phyloP scores from a whole-genome alignment of 75 land plant genomes.

The Selaginella tamariscina region DNA sequence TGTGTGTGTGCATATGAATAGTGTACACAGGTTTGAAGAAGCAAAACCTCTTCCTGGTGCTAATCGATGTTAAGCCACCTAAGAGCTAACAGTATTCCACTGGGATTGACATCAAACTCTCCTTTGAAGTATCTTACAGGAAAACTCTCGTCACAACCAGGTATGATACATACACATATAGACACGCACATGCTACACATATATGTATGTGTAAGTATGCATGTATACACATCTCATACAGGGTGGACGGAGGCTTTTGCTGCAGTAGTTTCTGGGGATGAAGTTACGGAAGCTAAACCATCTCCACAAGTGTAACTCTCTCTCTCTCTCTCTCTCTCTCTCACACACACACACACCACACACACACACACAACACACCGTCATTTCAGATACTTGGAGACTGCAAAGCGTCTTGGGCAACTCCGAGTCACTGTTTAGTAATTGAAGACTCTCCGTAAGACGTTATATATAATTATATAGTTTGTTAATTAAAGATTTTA shows the following conservation, averaged over 20 bases:
- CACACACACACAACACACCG: too few relatives aligned
- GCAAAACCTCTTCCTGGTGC: conserved; percentile 80
- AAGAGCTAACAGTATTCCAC: conserved; percentile 38
- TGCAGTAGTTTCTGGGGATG: conserved; percentile 79
- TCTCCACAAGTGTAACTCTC: conserved; percentile 94
- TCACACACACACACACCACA: too few relatives aligned
- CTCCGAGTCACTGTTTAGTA: conserved; percentile 68
- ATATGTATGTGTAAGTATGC: too few relatives aligned
- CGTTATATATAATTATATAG: too few relatives aligned
- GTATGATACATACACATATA: too few relatives aligned
- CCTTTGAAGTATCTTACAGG: conserved; percentile 38
- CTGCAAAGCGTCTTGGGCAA: conserved; percentile 54
- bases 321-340: too few relatives aligned
- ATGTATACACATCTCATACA: too few relatives aligned
- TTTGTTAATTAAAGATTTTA: too few relatives aligned
- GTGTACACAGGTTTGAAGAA: too few relatives aligned
- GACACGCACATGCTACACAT: too few relatives aligned
- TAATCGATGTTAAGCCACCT: conserved; percentile 57
- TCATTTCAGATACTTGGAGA: conserved; percentile 72
- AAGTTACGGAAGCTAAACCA: conserved; percentile 72
- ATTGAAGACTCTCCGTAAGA: conserved; percentile 94
- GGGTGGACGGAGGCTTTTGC: conserved; percentile 83
- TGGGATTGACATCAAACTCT: conserved; percentile 82
- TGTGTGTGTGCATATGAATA: too few relatives aligned
- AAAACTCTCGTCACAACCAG: conserved; percentile 61